Percentiles rank a stretch among this genome's conserved stretches.
phyloP scores from a whole-genome alignment of 257 asterid genomes.

The Ophiorrhiza pumila region DNA sequence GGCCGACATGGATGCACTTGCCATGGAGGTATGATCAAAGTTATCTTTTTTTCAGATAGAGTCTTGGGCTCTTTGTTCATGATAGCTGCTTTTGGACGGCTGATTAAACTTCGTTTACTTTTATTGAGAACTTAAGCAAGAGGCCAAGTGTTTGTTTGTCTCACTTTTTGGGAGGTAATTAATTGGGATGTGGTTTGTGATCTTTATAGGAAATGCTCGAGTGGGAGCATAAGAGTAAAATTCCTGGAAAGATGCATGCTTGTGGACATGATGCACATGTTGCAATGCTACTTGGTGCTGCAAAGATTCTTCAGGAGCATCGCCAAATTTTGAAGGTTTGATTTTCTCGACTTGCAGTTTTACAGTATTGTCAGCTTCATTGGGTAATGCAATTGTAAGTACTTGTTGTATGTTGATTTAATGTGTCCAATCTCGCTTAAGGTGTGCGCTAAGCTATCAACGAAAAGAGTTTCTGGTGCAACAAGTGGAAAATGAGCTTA shows the following conservation, averaged over 20 bases:
- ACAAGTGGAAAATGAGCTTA: background rate
- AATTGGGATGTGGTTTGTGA: background rate
- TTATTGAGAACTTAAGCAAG: background rate
- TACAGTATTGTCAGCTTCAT: background rate
- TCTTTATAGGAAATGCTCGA: conserved; percentile 78
- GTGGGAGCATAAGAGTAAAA: conserved; percentile 95
- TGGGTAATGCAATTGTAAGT: background rate
- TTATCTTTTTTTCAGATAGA: background rate
- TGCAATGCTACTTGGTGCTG: conserved; percentile 98
- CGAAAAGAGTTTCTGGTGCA: background rate
- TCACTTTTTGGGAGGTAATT: background rate
- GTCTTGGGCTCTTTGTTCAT: background rate
- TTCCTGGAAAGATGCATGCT: conserved; percentile 89
- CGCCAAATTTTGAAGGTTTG: conserved; percentile 54
- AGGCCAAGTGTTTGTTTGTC: background rate
- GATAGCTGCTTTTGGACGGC: background rate
- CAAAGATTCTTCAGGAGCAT: conserved; percentile 79
- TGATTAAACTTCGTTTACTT: background rate
- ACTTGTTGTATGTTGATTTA: background rate
- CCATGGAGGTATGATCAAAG: conserved; percentile 55
- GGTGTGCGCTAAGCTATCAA: background rate
- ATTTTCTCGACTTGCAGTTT: conserved; percentile 13
- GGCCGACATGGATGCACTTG: conserved; percentile 98
- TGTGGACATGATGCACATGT: conserved; percentile 98
- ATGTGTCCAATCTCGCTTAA: background rate